These are phyloP conservation scores for Syzygium aromaticum DNA, from an alignment of 345 rosid species.

Conservation along the genomic window DNA sequence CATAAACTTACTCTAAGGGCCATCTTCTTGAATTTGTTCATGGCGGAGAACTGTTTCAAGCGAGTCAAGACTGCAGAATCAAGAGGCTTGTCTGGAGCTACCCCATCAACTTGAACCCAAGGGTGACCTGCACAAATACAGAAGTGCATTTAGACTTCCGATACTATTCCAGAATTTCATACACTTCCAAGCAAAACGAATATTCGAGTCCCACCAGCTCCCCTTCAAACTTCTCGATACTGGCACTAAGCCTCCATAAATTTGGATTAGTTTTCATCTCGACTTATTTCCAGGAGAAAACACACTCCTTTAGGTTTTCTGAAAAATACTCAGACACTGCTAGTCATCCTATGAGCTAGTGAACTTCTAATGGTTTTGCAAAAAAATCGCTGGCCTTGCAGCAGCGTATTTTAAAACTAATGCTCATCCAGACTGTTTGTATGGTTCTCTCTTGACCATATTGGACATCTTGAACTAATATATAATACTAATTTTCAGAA, in stretches of 20 bases:
- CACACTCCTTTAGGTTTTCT: neutral
- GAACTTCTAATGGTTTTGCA: neutral
- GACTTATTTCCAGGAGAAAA: neutral
- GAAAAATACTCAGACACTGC: neutral
- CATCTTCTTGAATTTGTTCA: constrained; percentile 82
- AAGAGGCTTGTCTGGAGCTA: constrained; percentile 81
- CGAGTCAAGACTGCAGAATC: constrained; percentile 63
- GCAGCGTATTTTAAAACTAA: neutral
- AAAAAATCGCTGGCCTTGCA: neutral
- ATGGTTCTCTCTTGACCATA: neutral
- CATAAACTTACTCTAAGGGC: constrained; percentile 51
- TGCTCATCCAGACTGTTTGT: neutral
- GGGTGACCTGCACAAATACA: constrained; percentile 60
- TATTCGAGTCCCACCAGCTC: neutral
- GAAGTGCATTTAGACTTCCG: neutral
- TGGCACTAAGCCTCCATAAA: neutral
- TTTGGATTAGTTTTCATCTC: neutral
- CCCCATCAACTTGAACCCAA: constrained; percentile 70
- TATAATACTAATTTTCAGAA: neutral
- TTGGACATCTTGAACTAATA: neutral
- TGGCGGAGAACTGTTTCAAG: constrained; percentile 75
- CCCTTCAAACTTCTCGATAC: neutral
- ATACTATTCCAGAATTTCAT: neutral
- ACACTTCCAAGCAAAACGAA: neutral
- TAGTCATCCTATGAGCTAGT: neutral